These are phyloP conservation scores for Capniomyces stellatus DNA, from an alignment of 371 early-diverging fungal genomes.

Conservation along the genomic window DNA sequence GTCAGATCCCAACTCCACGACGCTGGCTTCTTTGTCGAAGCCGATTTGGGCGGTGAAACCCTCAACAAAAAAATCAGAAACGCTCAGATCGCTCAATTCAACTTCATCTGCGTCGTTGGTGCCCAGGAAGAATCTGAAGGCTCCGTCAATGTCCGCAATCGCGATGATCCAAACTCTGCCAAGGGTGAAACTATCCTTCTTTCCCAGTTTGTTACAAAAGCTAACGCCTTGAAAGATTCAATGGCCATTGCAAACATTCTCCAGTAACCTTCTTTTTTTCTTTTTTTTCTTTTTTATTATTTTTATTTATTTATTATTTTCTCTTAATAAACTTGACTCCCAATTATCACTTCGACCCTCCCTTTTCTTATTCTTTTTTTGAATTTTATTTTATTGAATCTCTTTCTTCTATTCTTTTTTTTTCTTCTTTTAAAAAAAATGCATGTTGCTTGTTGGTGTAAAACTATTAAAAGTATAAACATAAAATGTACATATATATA, in stretches of 20 bases:
- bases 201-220: not conserved
- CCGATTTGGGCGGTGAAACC: constrained; percentile 70
- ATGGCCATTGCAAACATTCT: not conserved
- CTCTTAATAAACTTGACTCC: not conserved
- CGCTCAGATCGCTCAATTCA: constrained; percentile 68
- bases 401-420: too few relatives aligned
- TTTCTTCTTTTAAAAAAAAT: too few relatives aligned
- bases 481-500: too few relatives aligned
- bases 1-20: constrained; percentile 35
- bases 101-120: constrained; percentile 91
- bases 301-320: not conserved
- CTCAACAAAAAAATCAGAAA: constrained; percentile 93
- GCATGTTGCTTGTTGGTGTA: too few relatives aligned
- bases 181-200: not conserved
- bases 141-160: constrained; percentile 82
- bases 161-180: constrained; percentile 34
- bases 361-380: not conserved
- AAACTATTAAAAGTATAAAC: too few relatives aligned
- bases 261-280: not conserved
- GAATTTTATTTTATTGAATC: too few relatives aligned
- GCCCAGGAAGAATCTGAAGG: constrained; percentile 64
- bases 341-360: not conserved
- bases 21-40: constrained; percentile 72
- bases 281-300: not conserved
- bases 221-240: not conserved